These are phyloP conservation scores for Arthromyces matolae DNA, from an alignment of 768 basidiomycete genomes.

Conservation along the genomic window DNA sequence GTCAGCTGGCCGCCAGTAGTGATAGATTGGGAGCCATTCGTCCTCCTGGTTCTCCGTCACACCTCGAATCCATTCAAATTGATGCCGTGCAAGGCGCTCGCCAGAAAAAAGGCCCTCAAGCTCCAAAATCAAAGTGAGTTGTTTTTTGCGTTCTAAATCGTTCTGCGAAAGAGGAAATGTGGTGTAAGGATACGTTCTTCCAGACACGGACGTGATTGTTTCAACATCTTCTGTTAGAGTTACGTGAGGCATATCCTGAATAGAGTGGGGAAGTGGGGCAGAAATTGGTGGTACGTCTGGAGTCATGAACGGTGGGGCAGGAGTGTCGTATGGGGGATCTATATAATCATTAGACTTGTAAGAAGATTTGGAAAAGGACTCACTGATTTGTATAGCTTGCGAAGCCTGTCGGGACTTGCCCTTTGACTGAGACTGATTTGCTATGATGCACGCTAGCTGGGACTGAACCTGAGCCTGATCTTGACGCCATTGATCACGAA, in stretches of 20 bases:
- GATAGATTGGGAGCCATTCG: constrained; percentile 26
- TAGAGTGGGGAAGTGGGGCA: background rate
- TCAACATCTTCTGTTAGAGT: too few species aligned
- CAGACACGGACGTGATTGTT: background rate
- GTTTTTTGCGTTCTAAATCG: background rate
- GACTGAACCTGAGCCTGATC: too few species aligned
- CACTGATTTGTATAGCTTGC: too few species aligned
- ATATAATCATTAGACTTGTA: too few species aligned
- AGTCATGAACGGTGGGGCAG: too few species aligned
- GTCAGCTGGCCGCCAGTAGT: constrained; percentile 12
- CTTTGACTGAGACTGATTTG: too few species aligned
- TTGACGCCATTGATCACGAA: background rate
- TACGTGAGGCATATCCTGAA: background rate
- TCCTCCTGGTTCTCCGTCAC: constrained; percentile 11
- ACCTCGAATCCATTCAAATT: constrained; percentile 21
- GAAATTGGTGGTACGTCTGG: too few species aligned
- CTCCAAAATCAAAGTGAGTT: background rate
- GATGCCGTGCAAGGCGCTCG: constrained; percentile 10
- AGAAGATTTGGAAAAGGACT: too few species aligned
- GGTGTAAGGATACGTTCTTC: background rate
- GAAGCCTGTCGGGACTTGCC: too few species aligned
- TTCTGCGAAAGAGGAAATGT: constrained; percentile 6
- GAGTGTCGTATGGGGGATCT: too few species aligned
- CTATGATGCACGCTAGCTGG: too few species aligned
- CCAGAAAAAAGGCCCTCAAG: constrained; percentile 4